Base-by-base conservation (phyloP, 2,329 filamentous ascomycete genomes). In the Colletotrichum lindemuthianum region DNA sequence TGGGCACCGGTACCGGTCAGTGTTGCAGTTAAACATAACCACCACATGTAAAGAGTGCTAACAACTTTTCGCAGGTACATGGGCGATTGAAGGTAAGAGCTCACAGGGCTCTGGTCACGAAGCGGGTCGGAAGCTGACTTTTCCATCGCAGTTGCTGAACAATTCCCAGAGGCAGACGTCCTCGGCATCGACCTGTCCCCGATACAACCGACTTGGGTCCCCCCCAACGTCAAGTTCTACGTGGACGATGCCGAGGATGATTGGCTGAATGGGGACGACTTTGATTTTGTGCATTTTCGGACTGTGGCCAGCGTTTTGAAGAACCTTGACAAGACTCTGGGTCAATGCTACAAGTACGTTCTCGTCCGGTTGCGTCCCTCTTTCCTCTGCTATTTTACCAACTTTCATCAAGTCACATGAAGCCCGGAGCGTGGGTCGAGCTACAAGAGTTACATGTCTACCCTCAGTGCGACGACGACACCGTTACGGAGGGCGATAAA, bases 181-280 rank as follows among this genome's bases (percentile, higher is more conserved):
- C 61, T 79, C 12, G 80, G 79, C 48, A 78, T 76, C 33, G 79
- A 83, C 55, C 66, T 82, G 16, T 81, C 79, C 4, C 79, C 81
- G 2, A 83, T 82, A 16, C 81, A 84, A 67, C 78, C 80, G 2
- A 74, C 73, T 39, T 80, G 77, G 74, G 79, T 89, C 12, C 88
- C 87, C 13, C 80, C 84, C 10, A 90, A 90, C 70, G 80, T 86
- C n/a, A 79, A 79, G 8, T 89, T 89, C 75, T 78, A 88, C 63
- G 81, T 90, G 8, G 88, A 90, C 69, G 87, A 90, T 70, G 82
- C 83, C 55, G 86, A 89, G 67, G 79, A 84, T 50, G 80, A 85
- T 8, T 90, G 88, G 88, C 68, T 76, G 5, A 76, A 78, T 33
- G 85, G 84, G 53, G 74, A 78, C 4, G 77, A 82, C 57, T 88